Conservation (phyloP, 768 basidiomycete genomes). For the Panaeolus papilionaceus region DNA sequence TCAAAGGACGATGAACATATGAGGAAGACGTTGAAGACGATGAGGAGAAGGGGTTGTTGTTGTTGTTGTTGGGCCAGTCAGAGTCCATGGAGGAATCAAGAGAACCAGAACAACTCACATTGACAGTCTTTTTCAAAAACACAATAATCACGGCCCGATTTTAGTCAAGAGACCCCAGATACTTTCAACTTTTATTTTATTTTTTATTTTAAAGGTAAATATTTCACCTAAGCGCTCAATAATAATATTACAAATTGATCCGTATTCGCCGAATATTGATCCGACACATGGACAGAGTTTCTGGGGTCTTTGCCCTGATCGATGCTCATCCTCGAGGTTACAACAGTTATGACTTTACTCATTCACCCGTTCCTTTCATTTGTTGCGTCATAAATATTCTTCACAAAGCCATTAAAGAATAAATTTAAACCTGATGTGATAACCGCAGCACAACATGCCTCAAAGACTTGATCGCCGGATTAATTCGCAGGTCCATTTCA, state of each 20-base stretch:
- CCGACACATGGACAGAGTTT: neutral
- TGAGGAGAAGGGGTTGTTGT: conserved; percentile 12
- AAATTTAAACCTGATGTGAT: too few relatives aligned
- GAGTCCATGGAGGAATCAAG: conserved; percentile 6
- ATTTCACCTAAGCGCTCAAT: too few relatives aligned
- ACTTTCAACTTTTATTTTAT: neutral
- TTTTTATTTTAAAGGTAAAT: too few relatives aligned
- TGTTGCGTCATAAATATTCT: too few relatives aligned
- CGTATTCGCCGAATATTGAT: neutral
- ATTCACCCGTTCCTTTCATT: too few relatives aligned
- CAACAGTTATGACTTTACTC: too few relatives aligned
- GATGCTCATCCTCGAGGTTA: too few relatives aligned
- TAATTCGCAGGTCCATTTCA: too few relatives aligned
- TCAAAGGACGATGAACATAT: conserved; percentile 54
- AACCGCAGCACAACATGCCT: too few relatives aligned
- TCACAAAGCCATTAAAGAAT: too few relatives aligned
- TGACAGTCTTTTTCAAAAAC: neutral
- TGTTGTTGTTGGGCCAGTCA: conserved; percentile 12
- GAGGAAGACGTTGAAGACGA: conserved; percentile 26
- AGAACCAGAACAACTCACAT: neutral
- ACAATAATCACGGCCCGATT: neutral
- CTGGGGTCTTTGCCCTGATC: neutral
- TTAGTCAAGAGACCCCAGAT: neutral
- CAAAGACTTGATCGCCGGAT: too few relatives aligned
- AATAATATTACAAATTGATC: neutral